Evolutionary conservation across 1,284 basidiomycete species (phyloP), one percentile per base, ranked within the genome.

Genomic region (Ganoderma sinense): DNA sequence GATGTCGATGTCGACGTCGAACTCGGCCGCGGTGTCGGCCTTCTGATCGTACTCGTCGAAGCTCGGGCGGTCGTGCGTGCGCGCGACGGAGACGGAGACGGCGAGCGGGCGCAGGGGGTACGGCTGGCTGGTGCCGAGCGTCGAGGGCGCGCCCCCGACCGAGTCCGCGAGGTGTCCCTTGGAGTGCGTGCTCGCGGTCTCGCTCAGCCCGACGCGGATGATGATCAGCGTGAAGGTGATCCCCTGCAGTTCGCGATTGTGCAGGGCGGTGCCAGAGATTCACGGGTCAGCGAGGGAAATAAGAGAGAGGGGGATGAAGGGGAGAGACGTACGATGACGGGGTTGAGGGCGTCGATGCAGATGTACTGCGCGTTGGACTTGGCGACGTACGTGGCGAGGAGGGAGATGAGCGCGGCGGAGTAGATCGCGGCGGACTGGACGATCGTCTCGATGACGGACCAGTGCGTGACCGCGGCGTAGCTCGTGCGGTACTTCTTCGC

Each of bases 151-250:
- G 59, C 7, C 23, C 3, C 29, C n/a, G 18, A 33, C 16, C n/a
- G 14, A 39, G 45, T 40, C 69, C 71, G 7, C 64, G 2, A 61
- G 7, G 39, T 26, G 59, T 4, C 68, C 68, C 14, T 60, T 63
- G n/a, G 67, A 69, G 29, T 58, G 60, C 40, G 69, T 55, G 68
- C 65, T 67, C 51, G 69, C 58, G 7, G 63, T 70, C 60, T 71
- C 69, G 31, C 64, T 66, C 41, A 74, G 70, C 18, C 73, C 73
- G 55, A 74, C 73, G 36, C 73, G 73, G 64, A 74, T 72, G 69
- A 74, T 74, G 64, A 74, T 74, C 23, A 74, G 69, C 41, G 73
- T 74, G 63, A 74, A 74, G 14, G 70, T 69, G 51, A 71, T 62
- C 18, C 73, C 73, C 73, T 74, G 48, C 11, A 6, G 36, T 36